Conservation (phyloP, 208 protist species). For the Trichomonas gallinae region DNA sequence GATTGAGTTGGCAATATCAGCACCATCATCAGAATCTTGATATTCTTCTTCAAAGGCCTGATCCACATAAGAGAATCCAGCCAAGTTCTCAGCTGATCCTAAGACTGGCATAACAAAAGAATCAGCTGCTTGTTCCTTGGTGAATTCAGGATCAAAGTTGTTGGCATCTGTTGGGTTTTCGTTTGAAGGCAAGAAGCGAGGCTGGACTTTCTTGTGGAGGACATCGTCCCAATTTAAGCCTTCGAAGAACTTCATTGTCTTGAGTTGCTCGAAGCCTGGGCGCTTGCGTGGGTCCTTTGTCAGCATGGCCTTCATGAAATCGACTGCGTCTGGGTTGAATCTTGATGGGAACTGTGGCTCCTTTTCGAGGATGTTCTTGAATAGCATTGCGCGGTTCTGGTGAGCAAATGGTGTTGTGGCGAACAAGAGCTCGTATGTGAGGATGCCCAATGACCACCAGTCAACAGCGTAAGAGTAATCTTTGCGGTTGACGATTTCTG, state of each 20-base stretch:
- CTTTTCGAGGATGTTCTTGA: neutral
- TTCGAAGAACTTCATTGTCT: neutral
- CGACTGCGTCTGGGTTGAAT: neutral
- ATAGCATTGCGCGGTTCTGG: neutral
- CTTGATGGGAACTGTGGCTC: neutral
- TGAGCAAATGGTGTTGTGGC: neutral
- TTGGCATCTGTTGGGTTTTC: neutral
- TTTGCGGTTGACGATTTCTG: neutral
- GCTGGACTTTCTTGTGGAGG: neutral
- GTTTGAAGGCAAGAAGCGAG: neutral
- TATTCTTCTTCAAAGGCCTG: neutral
- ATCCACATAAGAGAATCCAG: neutral
- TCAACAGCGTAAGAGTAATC: neutral
- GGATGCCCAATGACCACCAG: neutral
- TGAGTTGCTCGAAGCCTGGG: neutral
- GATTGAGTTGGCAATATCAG: neutral
- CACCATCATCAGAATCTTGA: neutral
- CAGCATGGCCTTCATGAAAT: neutral
- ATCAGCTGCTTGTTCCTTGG: neutral
- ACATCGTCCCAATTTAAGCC: neutral
- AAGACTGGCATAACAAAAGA: neutral
- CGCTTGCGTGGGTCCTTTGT: neutral
- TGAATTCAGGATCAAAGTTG: neutral
- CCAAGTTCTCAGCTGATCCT: neutral
- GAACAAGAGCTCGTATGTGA: neutral